These are phyloP conservation scores for Thalassiosira profunda DNA, from an alignment of 108 stramenopile genomes.

Conservation along the genomic window DNA sequence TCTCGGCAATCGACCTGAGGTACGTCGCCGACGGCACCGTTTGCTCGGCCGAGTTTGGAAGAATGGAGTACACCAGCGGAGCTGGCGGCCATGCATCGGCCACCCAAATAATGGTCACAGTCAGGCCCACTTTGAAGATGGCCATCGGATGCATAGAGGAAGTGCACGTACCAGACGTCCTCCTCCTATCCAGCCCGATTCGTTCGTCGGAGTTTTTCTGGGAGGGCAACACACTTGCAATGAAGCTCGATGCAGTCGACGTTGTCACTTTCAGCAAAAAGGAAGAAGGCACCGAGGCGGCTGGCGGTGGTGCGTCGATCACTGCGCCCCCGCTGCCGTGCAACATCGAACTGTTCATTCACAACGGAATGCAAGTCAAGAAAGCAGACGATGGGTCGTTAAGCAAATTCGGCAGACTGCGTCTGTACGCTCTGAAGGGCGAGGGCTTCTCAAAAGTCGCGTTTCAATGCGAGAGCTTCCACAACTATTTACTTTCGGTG, in stretches of 20 bases:
- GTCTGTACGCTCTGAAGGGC: slow-evolving; percentile 11
- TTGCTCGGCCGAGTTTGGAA: slow-evolving; percentile 7
- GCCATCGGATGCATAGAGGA: slow-evolving; percentile 18
- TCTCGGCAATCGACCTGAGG: neutral
- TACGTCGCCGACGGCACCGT: slow-evolving; percentile 37
- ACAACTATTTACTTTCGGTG: slow-evolving; percentile 19
- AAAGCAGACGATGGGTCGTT: slow-evolving; percentile 21
- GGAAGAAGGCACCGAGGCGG: slow-evolving; percentile 3
- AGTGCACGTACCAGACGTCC: slow-evolving; percentile 17
- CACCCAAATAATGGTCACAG: slow-evolving; percentile 3
- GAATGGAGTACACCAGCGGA: slow-evolving; percentile 15
- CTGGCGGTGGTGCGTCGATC: neutral
- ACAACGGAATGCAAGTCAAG: slow-evolving; percentile 20
- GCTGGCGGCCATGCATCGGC: slow-evolving; percentile 15
- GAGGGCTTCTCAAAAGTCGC: slow-evolving; percentile 19
- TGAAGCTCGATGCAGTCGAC: slow-evolving; percentile 18
- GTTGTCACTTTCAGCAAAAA: slow-evolving; percentile 5
- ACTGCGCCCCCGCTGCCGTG: slow-evolving; percentile 14
- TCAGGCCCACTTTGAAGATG: slow-evolving; percentile 20
- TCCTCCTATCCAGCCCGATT: slow-evolving; percentile 20
- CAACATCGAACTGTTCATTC: slow-evolving; percentile 11
- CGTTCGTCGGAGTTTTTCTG: slow-evolving; percentile 13
- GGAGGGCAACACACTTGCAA: slow-evolving; percentile 21
- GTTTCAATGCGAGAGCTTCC: slow-evolving; percentile 15
- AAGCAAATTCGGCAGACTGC: neutral